Evolutionary conservation across 495 filamentous ascomycete species (phyloP), one percentile per base, ranked within the genome.

Genomic region (Extremus antarcticus): DNA sequence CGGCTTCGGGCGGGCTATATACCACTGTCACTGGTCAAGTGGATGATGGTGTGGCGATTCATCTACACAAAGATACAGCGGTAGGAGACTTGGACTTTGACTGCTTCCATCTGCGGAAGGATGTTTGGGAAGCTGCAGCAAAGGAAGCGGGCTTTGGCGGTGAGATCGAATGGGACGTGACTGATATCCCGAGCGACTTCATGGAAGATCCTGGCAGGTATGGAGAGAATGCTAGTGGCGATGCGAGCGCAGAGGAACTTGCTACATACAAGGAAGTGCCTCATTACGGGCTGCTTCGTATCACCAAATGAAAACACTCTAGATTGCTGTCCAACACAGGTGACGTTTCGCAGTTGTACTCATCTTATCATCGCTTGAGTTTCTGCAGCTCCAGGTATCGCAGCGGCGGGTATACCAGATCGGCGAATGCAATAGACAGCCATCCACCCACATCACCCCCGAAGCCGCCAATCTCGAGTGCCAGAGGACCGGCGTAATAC

Each of bases 401-500:
- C 16, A 53, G 21, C 29, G 32, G 50, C 41, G 50, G 50, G 24
- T 53, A 53, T 25, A 53, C 50, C 24, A 41, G 13, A 19, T 35
- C 50, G 10, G 50, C 50, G 41, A 53, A 53, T 22, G 50, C 50
- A 40, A 53, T 53, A 43, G 50, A 53, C 29, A 53, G 8, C 57
- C 57, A 63, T 22, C 50, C 29, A 24, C 61, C 57, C 13, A 60
- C 29, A 62, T 65, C 62, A 9, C 53, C 62, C 2, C 62, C 62
- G 21, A 23, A 51, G 23, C 64, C 66, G 3, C 68, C 60, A 25
- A 81, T 71, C 54, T 73, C 48, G 23, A 65, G 68, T 4, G 82
- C 82, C 56, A 87, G 54, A 0, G 79, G 81, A 1, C 84, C 84
- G 43, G 78, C 77, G 65, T 82, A 87, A 76, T 81, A 87, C 21